Evolutionary conservation across 1,284 basidiomycete species (phyloP), one percentile per base, ranked within the genome.

Genomic region (Sanghuangporus weigelae): DNA sequence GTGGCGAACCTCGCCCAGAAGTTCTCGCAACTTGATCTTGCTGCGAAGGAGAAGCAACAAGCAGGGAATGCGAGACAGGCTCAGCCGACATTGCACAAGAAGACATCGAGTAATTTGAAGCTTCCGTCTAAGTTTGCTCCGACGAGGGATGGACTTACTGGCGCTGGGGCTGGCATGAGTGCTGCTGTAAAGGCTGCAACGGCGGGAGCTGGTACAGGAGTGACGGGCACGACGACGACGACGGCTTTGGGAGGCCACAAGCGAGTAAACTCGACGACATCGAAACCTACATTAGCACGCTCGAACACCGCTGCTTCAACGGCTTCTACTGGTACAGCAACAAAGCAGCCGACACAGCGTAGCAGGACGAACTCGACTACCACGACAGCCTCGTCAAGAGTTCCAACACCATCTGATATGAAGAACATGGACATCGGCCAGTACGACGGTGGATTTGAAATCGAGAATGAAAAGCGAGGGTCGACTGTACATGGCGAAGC

Each of bases 381-480:
- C 3, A 62, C 62, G 46, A 48, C 57, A 31, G n/a, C n/a, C 8
- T 57, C 63, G 26, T 38, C 40, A 19, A 48, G 57, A 35, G 53
- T 38, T 2, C 50, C 48, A 3, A 50, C 55, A 7, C 39, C 36
- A 1, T 7, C 55, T 4, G 58, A n/a, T 10, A 36, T 39, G 56
- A 16, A 40, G 23, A 51, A 36, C 23, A 42, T 65, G 36, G 92
- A 92, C 69, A 90, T 95, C 55, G 94, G 93, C 38, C 81, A 77
- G 59, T 95, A 95, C 73, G 94, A 96, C 67, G 93, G 92, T 11
- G 93, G 92, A 1, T 81, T 95, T 48, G 93, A 95, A 75, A 75
- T 82, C 39, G 94, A 95, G 65, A 84, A 88, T 63, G 86, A 87
- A 72, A 85, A 83, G 69, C 77, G 84, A 72, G 85, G 82, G 57